phyloP scores from a whole-genome alignment of 2,329 filamentous ascomycete genomes.

The Fusarium transvaalense region DNA sequence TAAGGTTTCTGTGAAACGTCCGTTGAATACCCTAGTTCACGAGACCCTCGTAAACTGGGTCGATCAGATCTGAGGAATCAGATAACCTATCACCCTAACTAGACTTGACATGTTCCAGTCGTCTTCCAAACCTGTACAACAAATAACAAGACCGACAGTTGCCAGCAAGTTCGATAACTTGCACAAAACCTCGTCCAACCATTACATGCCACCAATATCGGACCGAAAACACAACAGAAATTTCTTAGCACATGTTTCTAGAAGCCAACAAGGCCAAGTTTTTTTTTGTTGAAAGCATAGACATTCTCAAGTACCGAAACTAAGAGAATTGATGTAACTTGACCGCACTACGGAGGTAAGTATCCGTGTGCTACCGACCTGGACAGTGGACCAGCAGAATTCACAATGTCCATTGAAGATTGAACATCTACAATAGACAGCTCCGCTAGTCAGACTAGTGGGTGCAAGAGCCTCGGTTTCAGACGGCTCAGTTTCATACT shows the following conservation, averaged over 20 bases:
- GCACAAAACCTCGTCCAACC: not conserved
- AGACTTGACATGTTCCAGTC: not conserved
- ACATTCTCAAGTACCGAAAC: constrained; percentile 13
- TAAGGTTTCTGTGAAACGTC: not conserved
- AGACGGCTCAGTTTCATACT: constrained; percentile 24
- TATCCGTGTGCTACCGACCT: constrained; percentile 12
- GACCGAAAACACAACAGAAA: constrained; percentile 24
- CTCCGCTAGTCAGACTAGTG: constrained; percentile 19
- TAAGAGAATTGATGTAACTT: constrained; percentile 3
- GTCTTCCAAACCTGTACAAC: not conserved
- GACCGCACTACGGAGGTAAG: constrained; percentile 13
- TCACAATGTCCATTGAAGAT: not conserved
- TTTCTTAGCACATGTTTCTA: constrained; percentile 13
- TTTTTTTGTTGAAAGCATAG: constrained; percentile 12
- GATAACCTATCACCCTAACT: not conserved
- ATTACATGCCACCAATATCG: constrained; percentile 9
- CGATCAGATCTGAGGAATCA: not conserved
- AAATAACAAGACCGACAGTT: not conserved
- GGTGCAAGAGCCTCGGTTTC: constrained; percentile 15
- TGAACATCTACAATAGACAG: not conserved
- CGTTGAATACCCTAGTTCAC: not conserved
- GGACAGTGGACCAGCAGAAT: not conserved
- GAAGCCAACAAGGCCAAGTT: constrained; percentile 5
- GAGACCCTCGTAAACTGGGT: not conserved
- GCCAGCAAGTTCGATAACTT: not conserved